phyloP scores from a whole-genome alignment of 2,329 filamentous ascomycete species.

The Hypoxylon sp. region DNA sequence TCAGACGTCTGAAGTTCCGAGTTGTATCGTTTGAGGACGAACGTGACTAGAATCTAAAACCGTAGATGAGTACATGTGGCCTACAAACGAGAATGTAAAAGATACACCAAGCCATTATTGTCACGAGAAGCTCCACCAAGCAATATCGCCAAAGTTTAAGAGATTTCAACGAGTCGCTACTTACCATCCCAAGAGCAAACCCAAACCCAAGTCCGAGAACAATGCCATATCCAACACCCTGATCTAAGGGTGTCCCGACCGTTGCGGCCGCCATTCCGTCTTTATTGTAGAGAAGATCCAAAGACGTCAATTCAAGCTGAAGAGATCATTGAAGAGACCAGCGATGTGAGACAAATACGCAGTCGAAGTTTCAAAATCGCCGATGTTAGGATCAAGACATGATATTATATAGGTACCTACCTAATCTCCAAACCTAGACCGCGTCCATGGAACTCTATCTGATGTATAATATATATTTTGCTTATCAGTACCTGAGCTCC shows the following conservation, averaged over 20 bases:
- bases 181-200: slow-evolving; percentile 79
- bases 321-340: slow-evolving; percentile 9
- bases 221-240: slow-evolving; percentile 83
- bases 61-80: slow-evolving; percentile 11
- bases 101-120: not conserved
- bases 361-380: not conserved
- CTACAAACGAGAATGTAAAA: not conserved
- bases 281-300: slow-evolving; percentile 47
- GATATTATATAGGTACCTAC: slow-evolving; percentile 31
- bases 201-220: slow-evolving; percentile 80
- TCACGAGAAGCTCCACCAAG: not conserved
- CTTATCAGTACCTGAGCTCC: slow-evolving; percentile 43
- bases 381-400: not conserved
- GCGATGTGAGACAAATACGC: slow-evolving; percentile 2
- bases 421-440: not conserved
- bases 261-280: slow-evolving; percentile 34
- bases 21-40: slow-evolving; percentile 73
- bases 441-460: slow-evolving; percentile 5
- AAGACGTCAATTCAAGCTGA: not conserved
- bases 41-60: slow-evolving; percentile 74
- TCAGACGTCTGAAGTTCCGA: slow-evolving; percentile 87
- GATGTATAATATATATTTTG: slow-evolving; percentile 33
- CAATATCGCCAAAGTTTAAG: not conserved
- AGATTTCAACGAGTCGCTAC: slow-evolving; percentile 20
- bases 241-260: slow-evolving; percentile 60